Base-by-base conservation (phyloP, 2,329 filamentous ascomycete genomes). In the Hypoxylon sp. region DNA sequence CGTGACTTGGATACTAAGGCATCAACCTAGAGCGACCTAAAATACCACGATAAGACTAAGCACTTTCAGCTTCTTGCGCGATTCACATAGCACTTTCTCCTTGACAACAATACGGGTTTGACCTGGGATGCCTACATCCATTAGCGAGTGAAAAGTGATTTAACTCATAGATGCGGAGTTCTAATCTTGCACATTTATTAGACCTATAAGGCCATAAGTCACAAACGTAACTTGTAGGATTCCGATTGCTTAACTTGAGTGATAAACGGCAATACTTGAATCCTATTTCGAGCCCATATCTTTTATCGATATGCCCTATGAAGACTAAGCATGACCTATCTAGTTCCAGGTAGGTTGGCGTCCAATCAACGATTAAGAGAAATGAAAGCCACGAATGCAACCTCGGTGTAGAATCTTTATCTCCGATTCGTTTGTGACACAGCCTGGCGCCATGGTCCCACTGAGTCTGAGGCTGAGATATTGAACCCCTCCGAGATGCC, bases 371-470 rank as follows among this genome's bases (percentile, higher is more conserved):
- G 7, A 3, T 19, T 9, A 4, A 43, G n/a, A 43, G 17, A 3
- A 10, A 10, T 0, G 17, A 21, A 10, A 21, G 19, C 17, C 7
- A 19, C 38, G 7, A 21, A 43, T 43, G 38, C 14, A 21, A 19
- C 38, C 2, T 43, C 38, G 28, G 48, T 14, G 6, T 19, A 2
- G 21, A 19, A 23, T 25, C 19, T 34, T 43, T 38, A 34, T 21
- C 43, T 46, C 58, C 43, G 57, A 60, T 52, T 60, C 21, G 57
- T 23, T 50, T 6, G 28, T 14, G 36, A 46, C 36, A 11, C 11
- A 36, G 36, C 25, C 41, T 30, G 6, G 28, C 28, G 28, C 28
- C 6, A 30, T 30, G 28, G 6, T 7, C 9, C 21, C 36, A n/a
- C 38, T 43, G 38, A 53, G 58, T 38, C 49, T 60, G 34, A 34